Conservation (phyloP, 2,329 filamentous ascomycete species). For the Hymenoscyphus salicellus region DNA sequence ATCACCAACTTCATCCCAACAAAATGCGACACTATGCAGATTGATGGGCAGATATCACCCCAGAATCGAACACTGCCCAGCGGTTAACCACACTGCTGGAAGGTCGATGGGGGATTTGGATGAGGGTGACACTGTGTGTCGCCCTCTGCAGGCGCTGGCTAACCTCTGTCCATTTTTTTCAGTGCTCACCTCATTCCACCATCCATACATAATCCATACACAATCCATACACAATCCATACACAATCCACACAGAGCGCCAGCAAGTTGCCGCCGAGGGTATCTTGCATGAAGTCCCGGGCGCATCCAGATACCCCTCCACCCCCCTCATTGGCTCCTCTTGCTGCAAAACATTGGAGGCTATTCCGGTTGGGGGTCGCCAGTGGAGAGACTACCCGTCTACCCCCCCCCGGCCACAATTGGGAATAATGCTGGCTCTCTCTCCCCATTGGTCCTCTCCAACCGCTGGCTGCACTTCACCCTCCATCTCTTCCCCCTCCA, state of each 20-base stretch:
- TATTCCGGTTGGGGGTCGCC: slow-evolving; percentile 4
- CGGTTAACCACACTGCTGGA: too few relatives aligned
- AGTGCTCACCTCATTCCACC: background rate
- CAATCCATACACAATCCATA: background rate
- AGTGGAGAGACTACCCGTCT: slow-evolving; percentile 2
- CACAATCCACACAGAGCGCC: background rate
- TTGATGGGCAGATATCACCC: too few relatives aligned
- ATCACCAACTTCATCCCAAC: background rate
- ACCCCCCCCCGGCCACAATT: background rate
- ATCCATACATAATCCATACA: background rate
- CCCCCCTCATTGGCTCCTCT: background rate
- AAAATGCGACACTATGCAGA: too few relatives aligned
- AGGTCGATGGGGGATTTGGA: too few relatives aligned
- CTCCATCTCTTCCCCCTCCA: slow-evolving; percentile 3
- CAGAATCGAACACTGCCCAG: too few relatives aligned
- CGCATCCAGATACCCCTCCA: background rate
- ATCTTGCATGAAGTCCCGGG: background rate
- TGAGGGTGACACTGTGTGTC: too few relatives aligned
- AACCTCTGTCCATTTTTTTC: background rate
- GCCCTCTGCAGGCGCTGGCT: too few relatives aligned
- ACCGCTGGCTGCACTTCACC: slow-evolving; percentile 5
- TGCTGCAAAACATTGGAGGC: background rate
- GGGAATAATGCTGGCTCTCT: background rate
- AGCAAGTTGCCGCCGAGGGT: background rate
- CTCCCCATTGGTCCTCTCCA: slow-evolving; percentile 6